A percentile compares a stretch with the other conserved stretches of the same genome.
Conservation (phyloP, 2,329 filamentous ascomycete species). For the Penicillium sp. region DNA sequence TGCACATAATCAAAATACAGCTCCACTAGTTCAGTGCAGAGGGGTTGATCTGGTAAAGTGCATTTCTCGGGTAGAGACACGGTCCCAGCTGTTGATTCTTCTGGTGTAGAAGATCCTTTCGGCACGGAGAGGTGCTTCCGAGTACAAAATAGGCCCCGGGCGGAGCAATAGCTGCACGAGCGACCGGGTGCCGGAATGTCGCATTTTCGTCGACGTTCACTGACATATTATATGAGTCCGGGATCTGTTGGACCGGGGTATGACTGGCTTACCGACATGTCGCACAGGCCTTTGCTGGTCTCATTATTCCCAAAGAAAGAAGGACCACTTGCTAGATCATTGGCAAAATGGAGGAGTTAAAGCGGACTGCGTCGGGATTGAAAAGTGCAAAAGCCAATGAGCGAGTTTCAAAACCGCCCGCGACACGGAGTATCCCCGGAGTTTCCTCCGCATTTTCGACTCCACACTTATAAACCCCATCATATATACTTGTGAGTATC, state of each 20-base stretch:
- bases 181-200: constrained; percentile 11
- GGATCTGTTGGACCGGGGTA: background rate
- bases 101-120: background rate
- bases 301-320: background rate
- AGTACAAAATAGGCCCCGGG: constrained; percentile 6
- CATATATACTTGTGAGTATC: background rate
- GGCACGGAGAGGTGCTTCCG: background rate
- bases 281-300: constrained; percentile 7
- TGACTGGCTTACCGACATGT: background rate
- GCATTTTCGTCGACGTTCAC: constrained; percentile 17
- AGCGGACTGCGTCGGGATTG: background rate
- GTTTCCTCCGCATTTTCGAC: constrained; percentile 4
- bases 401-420: background rate
- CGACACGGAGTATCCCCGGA: constrained; percentile 7
- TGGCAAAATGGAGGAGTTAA: background rate
- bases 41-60: constrained; percentile 1
- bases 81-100: background rate
- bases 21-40: constrained; percentile 15
- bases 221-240: background rate
- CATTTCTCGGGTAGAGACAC: background rate
- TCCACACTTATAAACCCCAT: constrained; percentile 1
- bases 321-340: background rate
- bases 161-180: constrained; percentile 14
- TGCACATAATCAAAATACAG: constrained; percentile 23
- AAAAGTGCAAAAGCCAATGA: background rate